Conservation (phyloP, 306 rosid species). For the Sicyos edulis region DNA sequence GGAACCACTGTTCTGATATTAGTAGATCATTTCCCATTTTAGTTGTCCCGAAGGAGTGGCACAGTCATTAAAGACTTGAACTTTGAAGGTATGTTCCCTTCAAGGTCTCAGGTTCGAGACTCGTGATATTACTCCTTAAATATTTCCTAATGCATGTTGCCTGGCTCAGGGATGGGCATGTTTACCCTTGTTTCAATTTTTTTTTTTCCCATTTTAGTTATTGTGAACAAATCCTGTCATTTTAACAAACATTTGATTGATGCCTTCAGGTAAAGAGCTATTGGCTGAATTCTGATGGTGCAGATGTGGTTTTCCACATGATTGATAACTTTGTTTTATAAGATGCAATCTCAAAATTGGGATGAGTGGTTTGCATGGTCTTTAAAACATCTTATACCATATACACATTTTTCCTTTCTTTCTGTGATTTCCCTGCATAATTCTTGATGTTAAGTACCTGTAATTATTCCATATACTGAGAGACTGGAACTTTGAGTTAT, state of each 20-base stretch:
- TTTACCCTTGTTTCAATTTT: too few species aligned
- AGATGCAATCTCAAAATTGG: constrained; percentile 8
- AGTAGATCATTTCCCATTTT: too few species aligned
- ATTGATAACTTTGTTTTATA: constrained; percentile 73
- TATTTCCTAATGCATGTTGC: too few species aligned
- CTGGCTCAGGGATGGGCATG: too few species aligned
- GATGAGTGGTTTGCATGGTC: constrained; percentile 19
- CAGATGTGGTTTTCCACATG: constrained; percentile 84
- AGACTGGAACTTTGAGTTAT: neutral
- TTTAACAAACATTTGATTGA: neutral
- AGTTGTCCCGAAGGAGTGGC: too few species aligned
- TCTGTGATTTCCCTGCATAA: neutral
- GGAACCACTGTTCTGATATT: too few species aligned
- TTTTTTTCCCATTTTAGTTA: too few species aligned
- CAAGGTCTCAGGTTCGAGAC: too few species aligned
- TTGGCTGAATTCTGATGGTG: constrained; percentile 93
- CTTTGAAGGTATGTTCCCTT: too few species aligned
- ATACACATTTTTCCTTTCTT: neutral
- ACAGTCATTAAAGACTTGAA: too few species aligned
- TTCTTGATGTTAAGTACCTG: neutral
- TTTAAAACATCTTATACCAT: neutral
- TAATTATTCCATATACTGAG: neutral
- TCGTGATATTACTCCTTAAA: too few species aligned
- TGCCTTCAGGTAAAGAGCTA: constrained; percentile 75
- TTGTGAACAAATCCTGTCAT: too few species aligned